Conservation (phyloP, 192 early-diverging fungal species). For the Rhizophagus prolifer region DNA sequence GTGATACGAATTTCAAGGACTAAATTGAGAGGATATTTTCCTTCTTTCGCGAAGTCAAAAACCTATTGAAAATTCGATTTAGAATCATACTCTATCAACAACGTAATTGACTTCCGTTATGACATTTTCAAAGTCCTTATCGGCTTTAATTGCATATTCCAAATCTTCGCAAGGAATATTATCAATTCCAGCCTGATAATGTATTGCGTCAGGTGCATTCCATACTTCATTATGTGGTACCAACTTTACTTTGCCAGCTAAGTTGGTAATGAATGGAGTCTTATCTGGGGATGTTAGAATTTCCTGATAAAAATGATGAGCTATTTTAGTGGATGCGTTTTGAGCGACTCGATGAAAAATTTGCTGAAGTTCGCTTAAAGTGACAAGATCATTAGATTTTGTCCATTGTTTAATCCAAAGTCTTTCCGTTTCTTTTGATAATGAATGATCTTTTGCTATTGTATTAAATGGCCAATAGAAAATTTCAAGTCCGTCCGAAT, state of each 20-base stretch:
- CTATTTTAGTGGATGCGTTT: slow-evolving; percentile 4
- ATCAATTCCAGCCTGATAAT: slow-evolving; percentile 37
- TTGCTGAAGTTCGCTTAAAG: not conserved
- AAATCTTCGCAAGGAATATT: slow-evolving; percentile 24
- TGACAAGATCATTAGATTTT: slow-evolving; percentile 22
- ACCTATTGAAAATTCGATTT: too few species aligned
- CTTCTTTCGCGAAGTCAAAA: too few species aligned
- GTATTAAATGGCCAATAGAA: slow-evolving; percentile 43
- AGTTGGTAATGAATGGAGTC: not conserved
- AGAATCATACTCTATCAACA: not conserved
- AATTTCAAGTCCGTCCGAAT: slow-evolving; percentile 35
- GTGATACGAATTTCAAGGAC: slow-evolving; percentile 36
- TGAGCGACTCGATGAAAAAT: not conserved
- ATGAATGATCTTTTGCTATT: not conserved
- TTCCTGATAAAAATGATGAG: not conserved
- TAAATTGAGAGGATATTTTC: slow-evolving; percentile 28
- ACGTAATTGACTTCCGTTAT: slow-evolving; percentile 25
- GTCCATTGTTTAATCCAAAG: slow-evolving; percentile 45
- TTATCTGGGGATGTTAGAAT: not conserved
- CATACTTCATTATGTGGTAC: not conserved
- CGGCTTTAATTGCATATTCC: slow-evolving; percentile 37
- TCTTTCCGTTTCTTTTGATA: slow-evolving; percentile 24
- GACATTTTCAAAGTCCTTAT: slow-evolving; percentile 38
- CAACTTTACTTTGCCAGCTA: slow-evolving; percentile 5
- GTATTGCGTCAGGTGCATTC: slow-evolving; percentile 32